Conservation (phyloP, 805 yeast species). For the Lipomyces yamadae region DNA sequence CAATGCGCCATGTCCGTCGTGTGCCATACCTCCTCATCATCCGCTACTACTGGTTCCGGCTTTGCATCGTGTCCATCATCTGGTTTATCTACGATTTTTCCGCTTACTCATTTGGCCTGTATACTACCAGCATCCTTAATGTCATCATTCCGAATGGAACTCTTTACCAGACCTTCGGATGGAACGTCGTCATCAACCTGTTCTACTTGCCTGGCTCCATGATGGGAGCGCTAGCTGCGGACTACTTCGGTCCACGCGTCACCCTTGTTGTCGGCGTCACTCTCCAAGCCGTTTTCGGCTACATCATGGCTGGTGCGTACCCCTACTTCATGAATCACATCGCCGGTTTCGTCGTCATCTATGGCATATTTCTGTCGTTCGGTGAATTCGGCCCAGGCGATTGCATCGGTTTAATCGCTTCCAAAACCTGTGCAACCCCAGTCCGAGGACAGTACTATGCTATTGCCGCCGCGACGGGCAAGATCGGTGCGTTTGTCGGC, state of each 20-base stretch:
- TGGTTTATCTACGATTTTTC: constrained; percentile 95
- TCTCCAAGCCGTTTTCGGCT: constrained; percentile 79
- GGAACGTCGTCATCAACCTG: constrained; percentile 86
- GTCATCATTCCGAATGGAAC: constrained; percentile 61
- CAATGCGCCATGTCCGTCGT: constrained; percentile 61
- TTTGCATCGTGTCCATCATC: constrained; percentile 68
- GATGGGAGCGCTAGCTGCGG: constrained; percentile 83
- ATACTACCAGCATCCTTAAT: constrained; percentile 71
- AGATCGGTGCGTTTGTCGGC: constrained; percentile 91
- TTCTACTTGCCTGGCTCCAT: constrained; percentile 91
- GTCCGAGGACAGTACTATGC: constrained; percentile 91
- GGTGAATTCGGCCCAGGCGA: constrained; percentile 97
- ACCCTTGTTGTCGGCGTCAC: constrained; percentile 72
- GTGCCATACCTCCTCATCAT: constrained; percentile 72
- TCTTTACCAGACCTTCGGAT: constrained; percentile 78
- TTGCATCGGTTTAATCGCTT: constrained; percentile 83
- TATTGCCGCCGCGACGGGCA: constrained; percentile 88
- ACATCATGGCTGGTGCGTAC: constrained; percentile 77
- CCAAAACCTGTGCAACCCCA: constrained; percentile 84
- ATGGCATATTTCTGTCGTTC: constrained; percentile 82
- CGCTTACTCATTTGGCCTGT: constrained; percentile 84
- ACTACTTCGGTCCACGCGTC: constrained; percentile 87
- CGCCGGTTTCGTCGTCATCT: constrained; percentile 82
- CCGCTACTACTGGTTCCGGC: constrained; percentile 84
- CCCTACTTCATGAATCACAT: constrained; percentile 59